A percentile compares a stretch with the other conserved stretches of the same genome.
Conservation (phyloP, 2,329 filamentous ascomycete genomes). For the Didymella pomorum region DNA sequence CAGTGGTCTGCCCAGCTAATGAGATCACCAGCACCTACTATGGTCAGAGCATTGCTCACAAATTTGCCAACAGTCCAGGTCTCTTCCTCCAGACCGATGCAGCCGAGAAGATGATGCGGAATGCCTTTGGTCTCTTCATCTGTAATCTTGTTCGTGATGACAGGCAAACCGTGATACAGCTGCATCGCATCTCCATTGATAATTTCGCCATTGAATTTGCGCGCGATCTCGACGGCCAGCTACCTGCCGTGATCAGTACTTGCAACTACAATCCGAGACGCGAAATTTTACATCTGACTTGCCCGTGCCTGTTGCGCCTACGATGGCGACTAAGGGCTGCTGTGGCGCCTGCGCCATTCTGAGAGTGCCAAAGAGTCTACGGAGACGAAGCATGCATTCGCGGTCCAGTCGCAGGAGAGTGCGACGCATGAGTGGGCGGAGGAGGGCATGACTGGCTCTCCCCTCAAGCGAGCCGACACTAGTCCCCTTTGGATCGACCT, state of each 20-base stretch:
- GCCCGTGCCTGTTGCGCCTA: conserved; percentile 91
- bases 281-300: conserved; percentile 77
- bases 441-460: conserved; percentile 6
- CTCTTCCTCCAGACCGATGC: conserved; percentile 75
- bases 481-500: background rate
- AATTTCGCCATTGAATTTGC: conserved; percentile 85
- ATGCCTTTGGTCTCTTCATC: conserved; percentile 76
- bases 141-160: conserved; percentile 95
- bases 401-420: background rate
- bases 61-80: conserved; percentile 87
- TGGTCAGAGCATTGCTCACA: conserved; percentile 69
- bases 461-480: conserved; percentile 13
- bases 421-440: conserved; percentile 4
- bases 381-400: conserved; percentile 38
- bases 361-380: conserved; percentile 25
- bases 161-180: conserved; percentile 87
- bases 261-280: background rate
- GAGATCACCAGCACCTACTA: conserved; percentile 44
- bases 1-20: background rate
- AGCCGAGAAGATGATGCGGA: conserved; percentile 86
- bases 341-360: conserved; percentile 39
- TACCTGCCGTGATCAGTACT: conserved; percentile 57
- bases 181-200: conserved; percentile 99
- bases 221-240: conserved; percentile 89
- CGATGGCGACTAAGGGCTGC: conserved; percentile 76